Evolutionary conservation across 2,329 filamentous ascomycete genomes (phyloP).

Genomic region (Alternaria alternata): DNA sequence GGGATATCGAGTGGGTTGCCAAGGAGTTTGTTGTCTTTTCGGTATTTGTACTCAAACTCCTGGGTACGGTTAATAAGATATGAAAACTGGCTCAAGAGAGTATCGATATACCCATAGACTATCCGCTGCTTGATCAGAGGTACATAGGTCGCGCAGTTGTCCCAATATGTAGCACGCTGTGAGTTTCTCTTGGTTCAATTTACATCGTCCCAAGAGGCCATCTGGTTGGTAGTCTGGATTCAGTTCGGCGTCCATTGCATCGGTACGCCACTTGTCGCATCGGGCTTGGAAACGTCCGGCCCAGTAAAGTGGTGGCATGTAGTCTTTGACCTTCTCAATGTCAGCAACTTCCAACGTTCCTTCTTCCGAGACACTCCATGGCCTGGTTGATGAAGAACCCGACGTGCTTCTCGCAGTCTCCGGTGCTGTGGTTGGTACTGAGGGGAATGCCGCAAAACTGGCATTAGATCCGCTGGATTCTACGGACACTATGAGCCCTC

Average conservation of each 20-base stretch:
- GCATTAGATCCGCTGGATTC: slow-evolving; percentile 1
- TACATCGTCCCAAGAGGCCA: slow-evolving; percentile 32
- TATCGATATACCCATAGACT: slow-evolving; percentile 42
- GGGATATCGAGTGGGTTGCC: slow-evolving; percentile 25
- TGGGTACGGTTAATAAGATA: slow-evolving; percentile 13
- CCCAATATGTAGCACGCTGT: slow-evolving; percentile 42
- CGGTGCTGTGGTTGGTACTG: not conserved
- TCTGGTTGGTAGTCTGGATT: slow-evolving; percentile 16
- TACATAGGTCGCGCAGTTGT: slow-evolving; percentile 42
- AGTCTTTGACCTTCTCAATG: slow-evolving; percentile 40
- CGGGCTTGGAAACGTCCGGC: slow-evolving; percentile 46
- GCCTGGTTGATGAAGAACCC: not conserved
- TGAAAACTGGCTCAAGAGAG: not conserved
- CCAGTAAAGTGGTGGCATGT: slow-evolving; percentile 47
- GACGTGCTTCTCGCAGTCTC: not conserved
- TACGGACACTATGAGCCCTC: not conserved
- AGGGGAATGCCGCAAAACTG: slow-evolving; percentile 1
- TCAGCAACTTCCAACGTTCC: slow-evolving; percentile 30
- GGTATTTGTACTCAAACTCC: slow-evolving; percentile 48
- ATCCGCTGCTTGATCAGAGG: slow-evolving; percentile 39
- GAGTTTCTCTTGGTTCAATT: slow-evolving; percentile 35
- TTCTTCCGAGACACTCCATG: slow-evolving; percentile 15
- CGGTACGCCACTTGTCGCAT: slow-evolving; percentile 47
- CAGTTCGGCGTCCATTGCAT: slow-evolving; percentile 36
- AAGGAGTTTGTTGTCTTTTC: slow-evolving; percentile 40